Conservation (phyloP, 495 filamentous ascomycete species). For the Penicillium macrosclerotiorum region DNA sequence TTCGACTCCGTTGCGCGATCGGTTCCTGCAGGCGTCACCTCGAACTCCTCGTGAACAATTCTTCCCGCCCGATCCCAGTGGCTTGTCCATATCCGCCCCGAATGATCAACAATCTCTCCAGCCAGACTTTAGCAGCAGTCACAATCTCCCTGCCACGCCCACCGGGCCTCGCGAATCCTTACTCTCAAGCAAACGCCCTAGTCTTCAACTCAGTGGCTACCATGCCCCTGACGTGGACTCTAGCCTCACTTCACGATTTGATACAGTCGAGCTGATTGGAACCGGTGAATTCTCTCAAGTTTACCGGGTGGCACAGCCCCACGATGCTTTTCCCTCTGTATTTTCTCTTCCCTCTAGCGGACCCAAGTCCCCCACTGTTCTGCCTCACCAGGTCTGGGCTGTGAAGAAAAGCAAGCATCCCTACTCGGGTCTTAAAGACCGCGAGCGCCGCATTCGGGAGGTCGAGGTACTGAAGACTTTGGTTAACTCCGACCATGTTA, state of each 20-base stretch:
- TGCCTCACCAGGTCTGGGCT: slow-evolving; percentile 67
- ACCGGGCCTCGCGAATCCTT: slow-evolving; percentile 66
- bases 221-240: slow-evolving; percentile 67
- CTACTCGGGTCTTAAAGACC: slow-evolving; percentile 69
- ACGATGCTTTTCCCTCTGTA: slow-evolving; percentile 41
- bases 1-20: slow-evolving; percentile 36
- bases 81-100: slow-evolving; percentile 69
- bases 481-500: slow-evolving; percentile 72
- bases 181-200: slow-evolving; percentile 47
- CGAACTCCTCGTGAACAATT: slow-evolving; percentile 76
- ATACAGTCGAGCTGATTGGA: slow-evolving; percentile 71
- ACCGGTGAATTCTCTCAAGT: slow-evolving; percentile 92
- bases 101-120: slow-evolving; percentile 42
- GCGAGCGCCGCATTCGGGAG: slow-evolving; percentile 75
- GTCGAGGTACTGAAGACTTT: slow-evolving; percentile 71
- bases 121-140: slow-evolving; percentile 41
- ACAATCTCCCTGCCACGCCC: slow-evolving; percentile 71
- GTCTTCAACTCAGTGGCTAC: slow-evolving; percentile 54
- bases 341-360: slow-evolving; percentile 39
- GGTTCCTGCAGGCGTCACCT: slow-evolving; percentile 58
- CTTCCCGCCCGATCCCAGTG: slow-evolving; percentile 77
- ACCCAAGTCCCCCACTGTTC: slow-evolving; percentile 38
- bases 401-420: slow-evolving; percentile 91
- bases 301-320: slow-evolving; percentile 67
- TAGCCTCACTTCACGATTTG: slow-evolving; percentile 67